These are phyloP conservation scores for Barnettozyma botsteinii DNA, from an alignment of 805 yeast genomes.

Conservation along the genomic window DNA sequence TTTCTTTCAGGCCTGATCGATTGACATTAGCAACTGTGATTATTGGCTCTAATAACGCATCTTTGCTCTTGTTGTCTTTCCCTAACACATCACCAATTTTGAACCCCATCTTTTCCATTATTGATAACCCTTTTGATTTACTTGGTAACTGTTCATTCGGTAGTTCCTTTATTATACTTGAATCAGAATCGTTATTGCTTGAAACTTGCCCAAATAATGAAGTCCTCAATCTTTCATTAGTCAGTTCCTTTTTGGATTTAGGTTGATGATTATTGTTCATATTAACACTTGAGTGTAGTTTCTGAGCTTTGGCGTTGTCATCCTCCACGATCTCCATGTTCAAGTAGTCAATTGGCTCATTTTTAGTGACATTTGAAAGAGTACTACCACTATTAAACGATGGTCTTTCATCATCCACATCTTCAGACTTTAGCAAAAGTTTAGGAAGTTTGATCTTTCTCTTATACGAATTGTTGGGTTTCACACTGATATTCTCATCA, in stretches of 20 bases:
- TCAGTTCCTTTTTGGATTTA: constrained; percentile 3
- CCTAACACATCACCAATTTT: constrained; percentile 44
- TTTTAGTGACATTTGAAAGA: neutral
- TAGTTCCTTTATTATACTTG: neutral
- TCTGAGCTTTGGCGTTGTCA: constrained; percentile 9
- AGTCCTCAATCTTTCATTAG: constrained; percentile 11
- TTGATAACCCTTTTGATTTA: constrained; percentile 40
- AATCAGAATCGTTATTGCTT: neutral
- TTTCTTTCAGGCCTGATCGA: constrained; percentile 23
- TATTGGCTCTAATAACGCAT: constrained; percentile 31
- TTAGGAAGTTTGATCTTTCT: constrained; percentile 14
- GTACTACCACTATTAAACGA: neutral
- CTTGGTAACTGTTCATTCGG: constrained; percentile 4
- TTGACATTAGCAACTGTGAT: constrained; percentile 14
- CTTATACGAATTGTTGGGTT: neutral
- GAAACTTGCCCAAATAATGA: constrained; percentile 19
- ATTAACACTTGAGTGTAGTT: neutral
- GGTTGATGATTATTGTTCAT: neutral
- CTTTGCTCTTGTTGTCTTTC: constrained; percentile 11
- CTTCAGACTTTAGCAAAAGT: constrained; percentile 4
- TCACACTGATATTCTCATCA: neutral
- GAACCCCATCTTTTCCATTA: constrained; percentile 59
- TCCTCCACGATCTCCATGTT: constrained; percentile 21
- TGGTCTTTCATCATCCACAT: constrained; percentile 8
- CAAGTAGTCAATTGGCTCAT: constrained; percentile 27